Base-by-base conservation (phyloP, 2,329 filamentous ascomycete genomes). In the Ophiostoma populinum region DNA sequence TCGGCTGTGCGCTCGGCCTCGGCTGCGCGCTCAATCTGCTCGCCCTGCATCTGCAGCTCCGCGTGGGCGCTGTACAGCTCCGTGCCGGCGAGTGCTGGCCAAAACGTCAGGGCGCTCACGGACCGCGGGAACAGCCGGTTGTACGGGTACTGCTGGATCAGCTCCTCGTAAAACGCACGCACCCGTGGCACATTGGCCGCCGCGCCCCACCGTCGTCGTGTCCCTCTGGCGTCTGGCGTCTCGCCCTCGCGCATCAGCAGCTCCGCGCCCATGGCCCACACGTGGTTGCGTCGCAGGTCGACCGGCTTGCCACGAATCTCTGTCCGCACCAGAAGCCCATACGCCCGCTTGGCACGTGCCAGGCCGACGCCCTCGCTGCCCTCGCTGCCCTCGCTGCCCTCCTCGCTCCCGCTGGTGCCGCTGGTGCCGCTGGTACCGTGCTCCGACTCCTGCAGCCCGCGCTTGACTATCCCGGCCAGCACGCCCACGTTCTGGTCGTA, bases 241-340 rank as follows among this genome's bases (percentile, higher is more conserved):
- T 64, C 58, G 6, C 62, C 63, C 19, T 63, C 57, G 12, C 78
- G 69, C 56, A 92, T 72, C 37, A 93, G 56, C 15, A 94, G 70
- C 55, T 93, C 86, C 2, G 81, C 82, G 1, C 82, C 85, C 29
- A 93, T 66, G 11, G 76, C 76, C 87, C 86, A 94, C 43, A 79
- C 66, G 24, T 71, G 67, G 47, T 75, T 65, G 15, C 61, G 61
- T 25, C 83, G 69, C 32, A 87, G 53, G 50, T 93, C 82, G 15
- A 86, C 61, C 6, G 58, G 56, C 32, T 55, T 52, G 3, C 71
- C 72, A 38, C 56, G 43, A 17, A 75, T 58, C 33, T 45, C 41
- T 5, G 55, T 54, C 65, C 67, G 68, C 31, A 85, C 51, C 21
- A 93, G 62, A 43, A 92, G 56, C 1, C 72, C 76, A 63, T 82